Evolutionary conservation across 495 filamentous ascomycete species (phyloP).

Genomic region (Trichoderma erinaceum): DNA sequence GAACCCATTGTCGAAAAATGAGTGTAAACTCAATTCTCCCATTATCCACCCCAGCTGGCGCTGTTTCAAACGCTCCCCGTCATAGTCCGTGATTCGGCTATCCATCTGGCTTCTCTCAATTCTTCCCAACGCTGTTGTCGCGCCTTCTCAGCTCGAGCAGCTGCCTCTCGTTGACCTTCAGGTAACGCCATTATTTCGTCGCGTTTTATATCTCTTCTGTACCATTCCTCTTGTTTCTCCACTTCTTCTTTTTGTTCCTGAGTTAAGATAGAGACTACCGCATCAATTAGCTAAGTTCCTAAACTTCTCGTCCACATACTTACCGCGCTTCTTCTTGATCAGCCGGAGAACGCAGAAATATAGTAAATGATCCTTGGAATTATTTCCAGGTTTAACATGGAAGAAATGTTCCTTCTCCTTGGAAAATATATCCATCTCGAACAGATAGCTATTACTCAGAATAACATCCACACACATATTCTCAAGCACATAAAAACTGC

Average conservation of each 20-base stretch:
- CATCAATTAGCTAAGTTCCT: neutral
- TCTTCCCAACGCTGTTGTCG: neutral
- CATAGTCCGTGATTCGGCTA: neutral
- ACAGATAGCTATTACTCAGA: constrained; percentile 6
- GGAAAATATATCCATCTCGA: constrained; percentile 5
- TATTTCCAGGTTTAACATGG: neutral
- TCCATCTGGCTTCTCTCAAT: neutral
- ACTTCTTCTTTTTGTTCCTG: neutral
- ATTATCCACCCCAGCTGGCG: neutral
- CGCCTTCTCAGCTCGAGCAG: neutral
- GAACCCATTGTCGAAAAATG: too few relatives aligned
- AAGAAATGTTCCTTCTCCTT: neutral
- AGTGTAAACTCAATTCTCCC: neutral
- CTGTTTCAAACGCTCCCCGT: neutral
- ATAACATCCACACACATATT: constrained; percentile 8
- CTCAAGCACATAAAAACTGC: constrained; percentile 16
- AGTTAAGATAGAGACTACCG: neutral
- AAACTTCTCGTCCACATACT: neutral
- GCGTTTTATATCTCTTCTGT: neutral
- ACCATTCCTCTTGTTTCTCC: neutral
- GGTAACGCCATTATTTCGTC: neutral
- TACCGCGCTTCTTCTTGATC: neutral
- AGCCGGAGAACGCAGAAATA: neutral
- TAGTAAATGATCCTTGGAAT: neutral
- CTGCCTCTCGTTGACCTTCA: neutral